A percentile compares a stretch with the other conserved stretches of the same genome.
These are phyloP conservation scores for Termitomyces sp. DNA, from an alignment of 768 basidiomycete species.

Conservation along the genomic window DNA sequence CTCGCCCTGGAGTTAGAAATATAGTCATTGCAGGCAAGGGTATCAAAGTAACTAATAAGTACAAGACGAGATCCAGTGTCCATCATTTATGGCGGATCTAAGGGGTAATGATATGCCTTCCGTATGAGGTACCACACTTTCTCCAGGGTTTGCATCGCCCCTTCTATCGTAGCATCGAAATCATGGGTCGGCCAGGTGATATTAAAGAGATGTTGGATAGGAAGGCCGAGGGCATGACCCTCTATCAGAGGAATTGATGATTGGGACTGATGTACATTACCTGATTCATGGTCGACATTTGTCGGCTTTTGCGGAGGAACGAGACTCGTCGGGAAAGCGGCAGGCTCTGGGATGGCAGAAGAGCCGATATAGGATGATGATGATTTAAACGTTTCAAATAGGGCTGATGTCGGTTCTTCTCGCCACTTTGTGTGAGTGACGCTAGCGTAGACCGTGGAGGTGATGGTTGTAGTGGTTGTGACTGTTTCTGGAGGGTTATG, in stretches of 20 bases:
- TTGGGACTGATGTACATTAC: not conserved
- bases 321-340: conserved; percentile 3
- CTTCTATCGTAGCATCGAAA: conserved; percentile 24
- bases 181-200: conserved; percentile 28
- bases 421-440: conserved; percentile 16
- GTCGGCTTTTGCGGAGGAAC: not conserved
- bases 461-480: conserved; percentile 32
- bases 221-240: conserved; percentile 20
- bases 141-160: conserved; percentile 32
- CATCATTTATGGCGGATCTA: conserved; percentile 35
- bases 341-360: conserved; percentile 2
- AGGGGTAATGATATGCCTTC: conserved; percentile 50
- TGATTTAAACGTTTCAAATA: conserved; percentile 11
- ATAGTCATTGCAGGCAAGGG: not conserved
- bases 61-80: not conserved
- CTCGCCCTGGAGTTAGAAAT: not conserved
- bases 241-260: conserved; percentile 12
- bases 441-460: conserved; percentile 29
- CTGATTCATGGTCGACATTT: not conserved
- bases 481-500: not conserved
- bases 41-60: not conserved
- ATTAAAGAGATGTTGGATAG: conserved; percentile 23
- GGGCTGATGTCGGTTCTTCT: conserved; percentile 14
- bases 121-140: conserved; percentile 43
- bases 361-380: conserved; percentile 2